Conservation (phyloP, 2,329 filamentous ascomycete genomes). For the Saccharata proteae region DNA sequence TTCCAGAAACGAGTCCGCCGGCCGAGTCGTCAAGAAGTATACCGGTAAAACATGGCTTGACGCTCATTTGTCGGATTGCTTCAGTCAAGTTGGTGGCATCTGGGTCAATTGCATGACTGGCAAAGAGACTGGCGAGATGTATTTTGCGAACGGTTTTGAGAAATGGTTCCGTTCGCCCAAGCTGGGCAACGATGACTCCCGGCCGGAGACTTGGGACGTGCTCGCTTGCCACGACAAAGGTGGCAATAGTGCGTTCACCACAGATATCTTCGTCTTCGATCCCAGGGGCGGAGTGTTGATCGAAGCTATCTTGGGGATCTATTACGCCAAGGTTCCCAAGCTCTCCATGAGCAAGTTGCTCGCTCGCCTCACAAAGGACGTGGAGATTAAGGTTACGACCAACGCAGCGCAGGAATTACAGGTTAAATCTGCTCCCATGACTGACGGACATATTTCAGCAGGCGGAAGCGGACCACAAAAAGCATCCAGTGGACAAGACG, state of each 20-base stretch:
- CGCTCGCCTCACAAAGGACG: neutral
- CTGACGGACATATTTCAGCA: no score
- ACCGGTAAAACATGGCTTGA: neutral
- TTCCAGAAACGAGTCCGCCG: conserved; percentile 1
- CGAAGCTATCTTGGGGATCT: neutral
- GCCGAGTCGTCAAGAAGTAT: neutral
- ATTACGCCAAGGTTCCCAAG: neutral
- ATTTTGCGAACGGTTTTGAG: no score
- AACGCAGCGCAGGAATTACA: no score
- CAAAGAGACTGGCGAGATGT: no score
- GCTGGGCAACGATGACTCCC: no score
- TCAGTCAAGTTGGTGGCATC: conserved; percentile 6
- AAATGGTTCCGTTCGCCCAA: no score
- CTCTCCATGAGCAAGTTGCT: neutral
- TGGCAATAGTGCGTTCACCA: no score
- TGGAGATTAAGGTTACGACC: neutral
- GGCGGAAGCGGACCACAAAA: no score
- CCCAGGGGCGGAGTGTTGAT: neutral
- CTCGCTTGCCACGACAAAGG: no score
- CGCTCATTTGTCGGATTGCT: conserved; percentile 1
- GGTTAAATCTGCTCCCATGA: no score
- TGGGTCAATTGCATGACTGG: conserved; percentile 4
- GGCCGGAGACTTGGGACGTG: no score
- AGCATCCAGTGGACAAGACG: no score
- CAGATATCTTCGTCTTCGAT: neutral